These are phyloP conservation scores for Takakia lepidozioides DNA, from an alignment of 225 moss, liverwort and hornwort genomes.

Conservation along the genomic window DNA sequence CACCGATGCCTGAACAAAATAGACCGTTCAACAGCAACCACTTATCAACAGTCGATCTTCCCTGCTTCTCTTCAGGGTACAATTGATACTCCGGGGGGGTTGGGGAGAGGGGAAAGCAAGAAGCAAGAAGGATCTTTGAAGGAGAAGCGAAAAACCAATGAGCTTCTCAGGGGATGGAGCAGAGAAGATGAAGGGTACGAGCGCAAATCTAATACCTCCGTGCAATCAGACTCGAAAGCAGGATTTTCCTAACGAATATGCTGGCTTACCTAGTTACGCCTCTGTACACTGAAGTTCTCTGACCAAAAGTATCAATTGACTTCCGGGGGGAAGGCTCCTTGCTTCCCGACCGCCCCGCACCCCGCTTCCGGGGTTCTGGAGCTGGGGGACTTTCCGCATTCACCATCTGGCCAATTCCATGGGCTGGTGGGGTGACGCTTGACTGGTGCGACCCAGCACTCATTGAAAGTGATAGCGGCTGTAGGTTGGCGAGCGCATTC, in stretches of 20 bases:
- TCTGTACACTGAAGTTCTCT: slow-evolving; percentile 86
- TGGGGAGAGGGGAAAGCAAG: too few species aligned
- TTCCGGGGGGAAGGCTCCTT: slow-evolving; percentile 96
- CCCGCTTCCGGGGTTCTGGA: slow-evolving; percentile 82
- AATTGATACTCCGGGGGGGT: too few species aligned
- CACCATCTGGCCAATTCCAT: slow-evolving; percentile 35
- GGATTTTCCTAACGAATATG: too few species aligned
- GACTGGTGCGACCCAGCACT: slow-evolving; percentile 81
- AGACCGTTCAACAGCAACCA: not conserved
- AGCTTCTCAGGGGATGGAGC: too few species aligned
- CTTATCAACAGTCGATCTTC: too few species aligned
- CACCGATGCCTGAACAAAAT: slow-evolving; percentile 74
- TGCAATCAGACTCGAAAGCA: too few species aligned
- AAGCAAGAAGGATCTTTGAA: too few species aligned
- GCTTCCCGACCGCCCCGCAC: slow-evolving; percentile 77
- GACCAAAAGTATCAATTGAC: slow-evolving; percentile 93
- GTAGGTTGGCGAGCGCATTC: slow-evolving; percentile 44
- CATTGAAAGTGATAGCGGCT: slow-evolving; percentile 87
- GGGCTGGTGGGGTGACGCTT: slow-evolving; percentile 55
- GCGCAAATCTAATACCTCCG: too few species aligned
- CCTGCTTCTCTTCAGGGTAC: not conserved
- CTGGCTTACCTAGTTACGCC: slow-evolving; percentile 92
- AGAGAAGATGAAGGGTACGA: too few species aligned
- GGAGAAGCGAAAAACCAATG: too few species aligned
- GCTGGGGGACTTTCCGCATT: slow-evolving; percentile 67